Base-by-base conservation (phyloP, 1,139 yeast species). In the Hemisphaericaspora xylofermentans region DNA sequence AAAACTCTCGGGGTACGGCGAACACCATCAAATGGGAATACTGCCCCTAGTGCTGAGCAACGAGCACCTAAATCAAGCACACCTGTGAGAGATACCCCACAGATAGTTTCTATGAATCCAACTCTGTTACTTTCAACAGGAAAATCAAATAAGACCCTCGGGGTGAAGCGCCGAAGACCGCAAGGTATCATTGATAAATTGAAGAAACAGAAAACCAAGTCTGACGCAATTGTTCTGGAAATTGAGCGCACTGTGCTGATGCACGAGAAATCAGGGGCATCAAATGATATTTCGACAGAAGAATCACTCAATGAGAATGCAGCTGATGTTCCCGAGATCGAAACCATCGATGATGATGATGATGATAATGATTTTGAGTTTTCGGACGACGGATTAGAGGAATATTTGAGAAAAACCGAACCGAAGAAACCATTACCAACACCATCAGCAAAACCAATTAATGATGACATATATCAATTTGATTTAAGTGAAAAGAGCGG, bases 351-450 rank as follows among this genome's bases (percentile, higher is more conserved):
- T 12, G 43, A 35, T 27, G 45, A 33, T 12, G 56, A 50, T 6
- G 43, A 35, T 27, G 45, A 33, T 12, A 55, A 50, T 6, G 60
- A 53, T 17, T 57, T 56, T 15, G 58, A 56, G n/a, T 51, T 51
- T 3, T 60, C 61, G 45, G 58, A 63, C 39, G 68, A 63, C 41
- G 64, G 61, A 1, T 49, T 63, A 16, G 65, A 64, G 35, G 64
- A 59, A 3, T 60, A 56, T 31, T 43, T 59, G 22, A 56, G 8
- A 16, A 3, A 17, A 9, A 3, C 18, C 4, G 22, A n/a, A 30
- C n/a, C 24, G 6, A 30, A 30, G 14, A 38, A 36, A 15, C 19
- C 13, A 22, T 15, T 4, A 12, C 27, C 27, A 24, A 7, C 30
- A 5, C 33, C 38, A 16, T 24, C 24, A 16, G 15, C 8, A 21